A percentile compares a stretch with the other conserved stretches of the same genome.
Conservation (phyloP, 441 rosid genomes). For the Jatropha multifida region DNA sequence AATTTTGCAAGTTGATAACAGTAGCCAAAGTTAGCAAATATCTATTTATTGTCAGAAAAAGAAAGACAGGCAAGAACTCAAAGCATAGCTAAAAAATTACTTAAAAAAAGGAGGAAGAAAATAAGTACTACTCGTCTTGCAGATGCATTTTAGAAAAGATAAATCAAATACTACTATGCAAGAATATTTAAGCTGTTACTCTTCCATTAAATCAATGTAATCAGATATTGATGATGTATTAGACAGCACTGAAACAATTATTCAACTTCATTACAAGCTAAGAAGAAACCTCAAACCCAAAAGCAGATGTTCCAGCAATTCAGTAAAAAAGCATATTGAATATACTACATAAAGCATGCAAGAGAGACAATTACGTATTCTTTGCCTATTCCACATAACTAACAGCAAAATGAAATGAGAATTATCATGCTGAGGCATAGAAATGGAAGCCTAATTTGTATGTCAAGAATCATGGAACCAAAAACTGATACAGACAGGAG, state of each 20-base stretch:
- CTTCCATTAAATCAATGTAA: neutral
- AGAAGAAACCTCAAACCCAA: neutral
- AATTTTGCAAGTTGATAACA: neutral
- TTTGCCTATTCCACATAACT: conserved; percentile 1
- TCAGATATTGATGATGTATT: no score
- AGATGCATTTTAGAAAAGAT: neutral
- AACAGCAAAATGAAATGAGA: neutral
- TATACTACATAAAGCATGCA: neutral
- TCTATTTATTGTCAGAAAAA: neutral
- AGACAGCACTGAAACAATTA: neutral
- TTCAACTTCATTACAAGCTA: conserved; percentile 1
- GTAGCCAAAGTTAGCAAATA: neutral
- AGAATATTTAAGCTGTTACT: conserved; percentile 3
- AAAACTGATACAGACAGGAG: conserved; percentile 16
- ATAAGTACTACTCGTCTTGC: neutral
- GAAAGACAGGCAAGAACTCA: neutral
- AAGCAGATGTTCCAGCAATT: neutral
- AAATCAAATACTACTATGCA: neutral
- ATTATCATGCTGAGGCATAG: neutral
- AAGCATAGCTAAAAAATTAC: neutral
- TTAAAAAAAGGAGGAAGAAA: neutral
- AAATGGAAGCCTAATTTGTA: conserved; percentile 15
- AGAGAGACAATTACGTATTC: neutral
- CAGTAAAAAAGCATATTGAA: neutral
- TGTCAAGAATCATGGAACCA: conserved; percentile 13